Evolutionary conservation across 805 yeast species (phyloP).

Genomic region (Yarrowia divulgata): DNA sequence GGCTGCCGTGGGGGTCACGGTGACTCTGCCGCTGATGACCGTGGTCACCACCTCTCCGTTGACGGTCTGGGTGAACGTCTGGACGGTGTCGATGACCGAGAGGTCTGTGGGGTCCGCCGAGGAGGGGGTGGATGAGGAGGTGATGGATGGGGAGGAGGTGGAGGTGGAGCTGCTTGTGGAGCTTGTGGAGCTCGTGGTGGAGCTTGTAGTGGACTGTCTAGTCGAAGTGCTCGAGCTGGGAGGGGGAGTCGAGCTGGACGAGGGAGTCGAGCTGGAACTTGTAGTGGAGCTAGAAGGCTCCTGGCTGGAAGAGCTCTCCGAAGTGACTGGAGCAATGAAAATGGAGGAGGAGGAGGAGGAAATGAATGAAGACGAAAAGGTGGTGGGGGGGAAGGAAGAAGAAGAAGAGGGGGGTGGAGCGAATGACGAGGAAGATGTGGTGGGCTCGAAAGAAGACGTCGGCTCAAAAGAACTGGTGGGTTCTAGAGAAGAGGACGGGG

Average conservation of each 20-base stretch:
- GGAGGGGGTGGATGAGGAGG: not conserved
- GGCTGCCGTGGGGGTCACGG: constrained; percentile 31
- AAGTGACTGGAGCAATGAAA: constrained; percentile 9
- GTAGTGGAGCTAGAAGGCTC: too few relatives aligned
- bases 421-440: not conserved
- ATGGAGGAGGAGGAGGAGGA: constrained; percentile 11
- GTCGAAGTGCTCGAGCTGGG: not conserved
- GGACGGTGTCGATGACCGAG: constrained; percentile 5
- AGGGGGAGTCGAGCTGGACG: not conserved
- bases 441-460: not conserved
- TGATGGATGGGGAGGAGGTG: not conserved
- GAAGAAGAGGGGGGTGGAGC: not conserved
- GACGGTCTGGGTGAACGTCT: constrained; percentile 26
- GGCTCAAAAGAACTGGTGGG: not conserved
- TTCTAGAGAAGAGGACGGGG: not conserved
- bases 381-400: not conserved
- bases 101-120: not conserved
- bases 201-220: not conserved
- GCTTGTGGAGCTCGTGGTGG: not conserved
- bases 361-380: not conserved
- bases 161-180: not conserved
- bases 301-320: not conserved
- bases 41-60: constrained; percentile 31
- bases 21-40: constrained; percentile 18
- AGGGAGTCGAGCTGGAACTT: not conserved